phyloP scores from a whole-genome alignment of 352 stramenopile species.

The Pythium utonaiense region DNA sequence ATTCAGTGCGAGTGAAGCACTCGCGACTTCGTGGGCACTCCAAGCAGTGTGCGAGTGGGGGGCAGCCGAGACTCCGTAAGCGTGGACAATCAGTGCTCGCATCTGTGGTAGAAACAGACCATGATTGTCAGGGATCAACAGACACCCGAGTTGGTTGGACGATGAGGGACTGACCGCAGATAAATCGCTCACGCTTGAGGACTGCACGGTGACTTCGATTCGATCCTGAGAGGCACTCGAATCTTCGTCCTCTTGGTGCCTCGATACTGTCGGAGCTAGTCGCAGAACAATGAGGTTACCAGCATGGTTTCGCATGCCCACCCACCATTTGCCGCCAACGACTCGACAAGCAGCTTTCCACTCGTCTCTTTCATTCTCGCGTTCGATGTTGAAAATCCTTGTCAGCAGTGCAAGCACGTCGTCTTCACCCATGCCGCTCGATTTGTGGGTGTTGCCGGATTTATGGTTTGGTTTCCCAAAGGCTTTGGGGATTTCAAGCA shows the following conservation, averaged over 20 bases:
- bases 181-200: slow-evolving; percentile 53
- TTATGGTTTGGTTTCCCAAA: neutral
- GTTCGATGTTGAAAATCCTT: slow-evolving; percentile 9
- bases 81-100: slow-evolving; percentile 36
- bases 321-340: slow-evolving; percentile 48
- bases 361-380: neutral
- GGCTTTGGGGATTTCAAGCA: neutral
- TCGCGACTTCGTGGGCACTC: neutral
- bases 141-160: too few relatives aligned
- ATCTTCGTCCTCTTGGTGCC: neutral
- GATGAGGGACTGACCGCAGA: slow-evolving; percentile 44
- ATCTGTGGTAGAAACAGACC: slow-evolving; percentile 37
- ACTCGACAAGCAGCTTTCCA: slow-evolving; percentile 37
- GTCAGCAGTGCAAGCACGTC: slow-evolving; percentile 6
- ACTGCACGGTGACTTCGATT: slow-evolving; percentile 47
- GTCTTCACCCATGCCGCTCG: neutral
- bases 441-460: too few relatives aligned
- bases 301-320: slow-evolving; percentile 37
- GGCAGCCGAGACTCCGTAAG: neutral
- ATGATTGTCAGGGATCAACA: neutral
- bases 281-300: slow-evolving; percentile 49
- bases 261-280: slow-evolving; percentile 7
- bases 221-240: slow-evolving; percentile 22
- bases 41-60: neutral
- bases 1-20: slow-evolving; percentile 10